These are phyloP conservation scores for Acanthamoeba healyi DNA, from an alignment of 208 protist species.

Conservation along the genomic window DNA sequence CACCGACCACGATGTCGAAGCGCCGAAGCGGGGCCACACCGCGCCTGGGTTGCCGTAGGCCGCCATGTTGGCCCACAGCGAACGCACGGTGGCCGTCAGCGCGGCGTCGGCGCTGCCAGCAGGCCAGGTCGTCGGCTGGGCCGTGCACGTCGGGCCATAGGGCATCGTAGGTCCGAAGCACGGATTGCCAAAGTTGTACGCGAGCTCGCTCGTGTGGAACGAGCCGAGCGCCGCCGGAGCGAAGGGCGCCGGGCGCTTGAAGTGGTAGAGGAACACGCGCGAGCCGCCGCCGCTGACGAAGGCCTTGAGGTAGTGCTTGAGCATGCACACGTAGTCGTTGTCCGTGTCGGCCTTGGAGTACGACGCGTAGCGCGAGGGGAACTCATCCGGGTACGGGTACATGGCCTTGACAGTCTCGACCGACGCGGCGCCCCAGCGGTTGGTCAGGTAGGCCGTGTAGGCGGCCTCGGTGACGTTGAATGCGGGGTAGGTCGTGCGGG, in stretches of 20 bases:
- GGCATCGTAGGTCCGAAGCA: background rate
- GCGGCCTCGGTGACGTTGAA: slow-evolving; percentile 8
- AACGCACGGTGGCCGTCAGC: background rate
- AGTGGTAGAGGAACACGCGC: slow-evolving; percentile 43
- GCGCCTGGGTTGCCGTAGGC: background rate
- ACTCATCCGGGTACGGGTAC: background rate
- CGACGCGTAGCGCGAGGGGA: background rate
- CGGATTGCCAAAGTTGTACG: slow-evolving; percentile 45
- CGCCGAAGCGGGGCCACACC: background rate
- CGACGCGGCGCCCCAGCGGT: slow-evolving; percentile 23
- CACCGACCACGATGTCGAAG: background rate
- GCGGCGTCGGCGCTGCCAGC: background rate
- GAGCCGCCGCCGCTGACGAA: background rate
- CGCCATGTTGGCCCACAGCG: background rate
- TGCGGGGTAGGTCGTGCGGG: background rate
- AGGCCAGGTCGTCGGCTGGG: slow-evolving; percentile 11
- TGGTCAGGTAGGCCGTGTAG: slow-evolving; percentile 1
- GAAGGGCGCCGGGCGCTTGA: slow-evolving; percentile 4
- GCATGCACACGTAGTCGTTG: slow-evolving; percentile 39
- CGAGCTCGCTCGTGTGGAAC: slow-evolving; percentile 35
- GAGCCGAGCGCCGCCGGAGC: background rate
- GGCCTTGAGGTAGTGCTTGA: slow-evolving; percentile 54
- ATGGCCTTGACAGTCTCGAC: background rate
- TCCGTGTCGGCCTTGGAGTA: slow-evolving; percentile 25
- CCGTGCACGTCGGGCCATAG: background rate